phyloP scores from a whole-genome alignment of 2,329 filamentous ascomycete genomes.

The Venturia aucupariae region DNA sequence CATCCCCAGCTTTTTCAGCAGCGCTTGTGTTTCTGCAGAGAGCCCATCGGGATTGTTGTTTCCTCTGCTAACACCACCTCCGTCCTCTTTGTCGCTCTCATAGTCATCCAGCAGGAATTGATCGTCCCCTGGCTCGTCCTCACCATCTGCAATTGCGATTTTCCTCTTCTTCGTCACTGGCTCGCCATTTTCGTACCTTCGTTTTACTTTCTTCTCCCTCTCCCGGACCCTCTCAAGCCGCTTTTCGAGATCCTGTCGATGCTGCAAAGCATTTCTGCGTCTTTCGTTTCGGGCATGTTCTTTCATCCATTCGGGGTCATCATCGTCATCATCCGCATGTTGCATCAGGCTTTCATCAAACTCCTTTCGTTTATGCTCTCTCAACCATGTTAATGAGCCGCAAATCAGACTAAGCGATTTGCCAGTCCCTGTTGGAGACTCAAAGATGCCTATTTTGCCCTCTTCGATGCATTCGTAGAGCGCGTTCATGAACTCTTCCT shows the following conservation, averaged over 20 bases:
- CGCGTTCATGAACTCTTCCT: conserved; percentile 77
- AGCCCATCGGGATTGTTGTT: conserved; percentile 35
- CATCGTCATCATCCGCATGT: conserved; percentile 37
- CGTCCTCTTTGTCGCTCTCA: conserved; percentile 51
- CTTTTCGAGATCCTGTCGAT: conserved; percentile 65
- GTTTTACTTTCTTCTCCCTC: conserved; percentile 51
- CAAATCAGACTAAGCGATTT: conserved; percentile 92
- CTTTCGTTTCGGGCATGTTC: conserved; percentile 65
- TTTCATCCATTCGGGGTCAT: conserved; percentile 78
- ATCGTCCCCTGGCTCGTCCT: conserved; percentile 42
- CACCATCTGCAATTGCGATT: conserved; percentile 15
- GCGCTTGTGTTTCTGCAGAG: conserved; percentile 64
- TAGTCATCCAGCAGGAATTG: conserved; percentile 72
- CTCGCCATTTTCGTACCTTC: conserved; percentile 41
- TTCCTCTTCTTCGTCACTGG: conserved; percentile 39
- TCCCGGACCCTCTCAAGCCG: conserved; percentile 54
- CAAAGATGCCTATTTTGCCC: conserved; percentile 77
- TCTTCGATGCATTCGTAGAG: conserved; percentile 71
- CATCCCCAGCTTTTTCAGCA: conserved; percentile 54
- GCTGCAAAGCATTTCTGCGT: conserved; percentile 54
- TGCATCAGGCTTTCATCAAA: conserved; percentile 46
- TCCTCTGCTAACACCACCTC: conserved; percentile 17
- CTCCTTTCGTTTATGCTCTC: conserved; percentile 59
- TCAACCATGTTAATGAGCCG: conserved; percentile 81
- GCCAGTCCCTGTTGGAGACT: conserved; percentile 83